phyloP scores from a whole-genome alignment of 148 eudicot species.

The Vaccinium corymbosum region DNA sequence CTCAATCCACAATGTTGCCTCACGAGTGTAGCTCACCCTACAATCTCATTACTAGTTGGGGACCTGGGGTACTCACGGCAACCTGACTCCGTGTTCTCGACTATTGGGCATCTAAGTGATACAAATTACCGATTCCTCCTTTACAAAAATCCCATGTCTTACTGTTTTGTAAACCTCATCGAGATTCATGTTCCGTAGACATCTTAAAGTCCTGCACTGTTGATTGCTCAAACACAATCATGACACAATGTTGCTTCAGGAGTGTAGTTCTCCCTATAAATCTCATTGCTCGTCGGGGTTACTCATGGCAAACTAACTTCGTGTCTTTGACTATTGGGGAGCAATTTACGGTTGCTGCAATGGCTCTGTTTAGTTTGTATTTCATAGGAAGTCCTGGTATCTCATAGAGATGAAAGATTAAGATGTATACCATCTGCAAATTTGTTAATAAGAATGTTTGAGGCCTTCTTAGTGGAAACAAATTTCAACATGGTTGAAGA shows the following conservation, averaged over 20 bases:
- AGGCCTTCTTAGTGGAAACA: too few species aligned
- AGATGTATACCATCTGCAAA: not conserved
- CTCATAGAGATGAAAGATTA: not conserved
- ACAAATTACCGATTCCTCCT: not conserved
- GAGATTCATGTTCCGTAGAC: too few species aligned
- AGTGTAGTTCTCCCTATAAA: not conserved
- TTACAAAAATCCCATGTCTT: not conserved
- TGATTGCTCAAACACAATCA: not conserved
- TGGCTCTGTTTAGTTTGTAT: not conserved
- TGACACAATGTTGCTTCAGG: not conserved
- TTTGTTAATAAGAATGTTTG: not conserved
- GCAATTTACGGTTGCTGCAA: not conserved
- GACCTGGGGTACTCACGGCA: not conserved
- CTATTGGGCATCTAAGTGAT: not conserved
- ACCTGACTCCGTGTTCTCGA: not conserved
- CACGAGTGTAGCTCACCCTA: not conserved
- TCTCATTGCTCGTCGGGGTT: not conserved
- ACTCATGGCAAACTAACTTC: not conserved
- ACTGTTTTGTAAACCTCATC: too few species aligned
- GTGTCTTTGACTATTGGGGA: not conserved
- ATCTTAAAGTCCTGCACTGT: not conserved
- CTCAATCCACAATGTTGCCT: not conserved
- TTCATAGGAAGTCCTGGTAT: not conserved
- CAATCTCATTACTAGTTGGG: not conserved
- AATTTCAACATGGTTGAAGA: too few species aligned